A percentile compares a stretch with the other conserved stretches of the same genome.
Conservation (phyloP, 2,329 filamentous ascomycete genomes). For the Cadophora malorum region DNA sequence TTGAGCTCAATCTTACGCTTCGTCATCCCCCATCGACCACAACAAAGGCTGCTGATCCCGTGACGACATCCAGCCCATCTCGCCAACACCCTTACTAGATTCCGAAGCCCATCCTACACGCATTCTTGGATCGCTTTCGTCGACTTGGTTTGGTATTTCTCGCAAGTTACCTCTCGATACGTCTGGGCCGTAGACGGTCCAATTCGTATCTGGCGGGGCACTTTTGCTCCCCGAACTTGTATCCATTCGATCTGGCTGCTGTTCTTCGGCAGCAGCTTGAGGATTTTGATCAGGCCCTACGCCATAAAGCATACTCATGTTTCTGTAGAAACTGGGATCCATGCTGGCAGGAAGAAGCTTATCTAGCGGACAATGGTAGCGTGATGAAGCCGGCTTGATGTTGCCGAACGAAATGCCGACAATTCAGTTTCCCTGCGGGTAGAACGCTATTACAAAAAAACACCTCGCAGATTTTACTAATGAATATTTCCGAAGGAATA, state of each 20-base stretch:
- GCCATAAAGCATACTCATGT: background rate
- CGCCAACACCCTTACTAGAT: background rate
- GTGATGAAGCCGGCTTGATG: background rate
- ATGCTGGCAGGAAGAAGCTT: background rate
- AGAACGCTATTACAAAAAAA: too few relatives aligned
- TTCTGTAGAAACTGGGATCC: constrained; percentile 5
- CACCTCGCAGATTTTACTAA: background rate
- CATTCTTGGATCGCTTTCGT: constrained; percentile 20
- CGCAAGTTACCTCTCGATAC: constrained; percentile 28
- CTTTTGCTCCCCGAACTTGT: constrained; percentile 3
- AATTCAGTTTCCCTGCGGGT: background rate
- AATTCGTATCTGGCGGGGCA: constrained; percentile 23
- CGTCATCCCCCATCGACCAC: constrained; percentile 8
- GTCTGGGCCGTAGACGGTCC: constrained; percentile 34
- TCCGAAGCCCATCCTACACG: constrained; percentile 25
- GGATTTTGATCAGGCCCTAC: background rate
- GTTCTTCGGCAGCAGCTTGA: background rate
- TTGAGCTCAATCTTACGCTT: background rate
- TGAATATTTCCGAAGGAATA: background rate
- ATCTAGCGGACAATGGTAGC: background rate
- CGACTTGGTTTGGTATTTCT: background rate
- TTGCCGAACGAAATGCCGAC: background rate
- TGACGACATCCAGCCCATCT: constrained; percentile 19
- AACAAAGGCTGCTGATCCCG: constrained; percentile 25
- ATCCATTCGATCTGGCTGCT: background rate